Base-by-base conservation (phyloP, 257 asterid species). In the Solanum sejunctum region DNA sequence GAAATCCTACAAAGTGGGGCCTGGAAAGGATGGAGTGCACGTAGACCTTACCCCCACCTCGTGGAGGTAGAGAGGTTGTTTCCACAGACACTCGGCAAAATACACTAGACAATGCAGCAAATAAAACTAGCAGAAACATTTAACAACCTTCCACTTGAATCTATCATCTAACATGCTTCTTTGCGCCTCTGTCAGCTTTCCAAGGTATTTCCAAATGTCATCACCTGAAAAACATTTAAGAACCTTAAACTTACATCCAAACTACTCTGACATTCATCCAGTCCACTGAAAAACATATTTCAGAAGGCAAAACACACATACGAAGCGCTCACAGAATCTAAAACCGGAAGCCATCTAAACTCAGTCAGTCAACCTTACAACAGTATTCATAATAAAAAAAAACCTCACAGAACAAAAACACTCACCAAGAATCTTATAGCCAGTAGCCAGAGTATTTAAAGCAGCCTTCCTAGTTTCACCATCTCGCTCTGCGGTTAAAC, bases 161-260 rank as follows among this genome's bases (percentile, higher is more conserved):
- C 97, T 89, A 86, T 97, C 99, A 88, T 97, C 99, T 87, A 97
- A 85, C 99, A 97, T 97, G 89, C 99, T 97, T 89, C 99, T 92
- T 86, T 97, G 99, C 21, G 99, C 99, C 84, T 95, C 99, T 7
- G 98, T 93, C 86, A 97, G 92, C 92, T 92, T 97, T 85, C 98
- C 99, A 45, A 97, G 96, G 87, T 93, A 97, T 88, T 92, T 94
- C 99, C 99, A 97, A 88, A 97, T 93, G 87, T 97, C 99, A 92
- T 97, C 99, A 85, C 99, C 99, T 95, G 79, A 49, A 10, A 84
- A 83, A 85, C 56, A 85, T 51, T 86, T 79, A 85, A 85, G 87
- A 81, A 7, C 6, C 58, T 73, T n/a, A 77, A 28, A 43, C 54
- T 21, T 28, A 28, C 83, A 26, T 52, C 83, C 64, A 78, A 52